phyloP scores from a whole-genome alignment of 495 filamentous ascomycete species.

The Penicillium verhagenii region DNA sequence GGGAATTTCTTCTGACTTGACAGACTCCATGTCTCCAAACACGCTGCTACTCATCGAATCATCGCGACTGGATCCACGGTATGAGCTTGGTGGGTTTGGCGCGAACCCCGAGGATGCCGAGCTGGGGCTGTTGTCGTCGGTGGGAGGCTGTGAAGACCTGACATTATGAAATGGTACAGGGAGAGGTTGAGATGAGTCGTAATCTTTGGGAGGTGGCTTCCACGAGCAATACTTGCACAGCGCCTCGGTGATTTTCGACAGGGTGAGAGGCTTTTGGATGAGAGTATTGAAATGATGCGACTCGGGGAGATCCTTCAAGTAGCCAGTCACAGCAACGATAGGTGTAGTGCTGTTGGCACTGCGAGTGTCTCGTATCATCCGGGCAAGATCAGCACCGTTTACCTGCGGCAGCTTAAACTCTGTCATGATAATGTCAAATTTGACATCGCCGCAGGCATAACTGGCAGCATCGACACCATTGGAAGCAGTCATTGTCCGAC shows the following conservation, averaged over 20 bases:
- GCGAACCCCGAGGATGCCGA: conserved; percentile 77
- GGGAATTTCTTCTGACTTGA: conserved; percentile 74
- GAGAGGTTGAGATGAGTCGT: conserved; percentile 44
- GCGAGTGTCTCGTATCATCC: conserved; percentile 95
- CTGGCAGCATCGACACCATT: conserved; percentile 89
- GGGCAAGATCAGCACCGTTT: conserved; percentile 89
- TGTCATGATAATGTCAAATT: conserved; percentile 96
- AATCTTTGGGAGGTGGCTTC: conserved; percentile 69
- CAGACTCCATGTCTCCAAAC: conserved; percentile 80
- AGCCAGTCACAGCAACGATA: conserved; percentile 95
- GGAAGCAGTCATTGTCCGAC: conserved; percentile 86
- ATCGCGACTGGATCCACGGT: conserved; percentile 72
- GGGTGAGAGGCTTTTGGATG: conserved; percentile 92
- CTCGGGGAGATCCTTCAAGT: conserved; percentile 90
- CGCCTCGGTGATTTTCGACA: conserved; percentile 82
- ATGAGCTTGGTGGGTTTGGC: conserved; percentile 67
- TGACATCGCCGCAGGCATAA: conserved; percentile 87
- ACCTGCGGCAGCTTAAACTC: conserved; percentile 94
- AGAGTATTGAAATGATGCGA: conserved; percentile 92
- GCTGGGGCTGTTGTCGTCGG: conserved; percentile 77
- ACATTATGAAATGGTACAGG: conserved; percentile 59
- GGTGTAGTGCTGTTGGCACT: conserved; percentile 93
- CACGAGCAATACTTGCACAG: conserved; percentile 85
- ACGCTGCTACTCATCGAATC: conserved; percentile 85
- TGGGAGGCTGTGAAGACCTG: conserved; percentile 49